phyloP scores from a whole-genome alignment of 1,284 basidiomycete species.

The Rhodofomes roseus region DNA sequence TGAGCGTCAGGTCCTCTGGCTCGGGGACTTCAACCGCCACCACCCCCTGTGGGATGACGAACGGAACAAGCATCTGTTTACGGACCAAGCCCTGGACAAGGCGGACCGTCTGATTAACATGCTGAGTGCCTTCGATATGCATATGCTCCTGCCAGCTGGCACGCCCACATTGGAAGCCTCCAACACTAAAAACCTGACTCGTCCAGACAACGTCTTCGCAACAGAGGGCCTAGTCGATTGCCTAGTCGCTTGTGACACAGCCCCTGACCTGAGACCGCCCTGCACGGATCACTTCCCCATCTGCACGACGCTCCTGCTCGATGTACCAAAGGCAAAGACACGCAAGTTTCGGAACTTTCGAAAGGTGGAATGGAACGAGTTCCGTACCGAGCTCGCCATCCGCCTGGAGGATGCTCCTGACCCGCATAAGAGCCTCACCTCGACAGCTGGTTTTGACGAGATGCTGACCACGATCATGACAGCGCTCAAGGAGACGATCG shows the following conservation, averaged over 20 bases:
- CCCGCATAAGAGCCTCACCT: constrained; percentile 9
- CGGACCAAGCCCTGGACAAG: constrained; percentile 5
- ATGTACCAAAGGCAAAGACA: constrained; percentile 6
- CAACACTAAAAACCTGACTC: constrained; percentile 25
- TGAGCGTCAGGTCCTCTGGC: neutral
- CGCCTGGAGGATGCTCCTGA: neutral
- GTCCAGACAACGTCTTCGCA: constrained; percentile 34
- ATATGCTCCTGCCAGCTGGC: constrained; percentile 25
- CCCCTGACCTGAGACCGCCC: constrained; percentile 10
- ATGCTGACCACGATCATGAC: constrained; percentile 11
- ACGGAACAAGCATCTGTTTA: constrained; percentile 35
- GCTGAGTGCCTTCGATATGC: constrained; percentile 15
- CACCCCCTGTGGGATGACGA: constrained; percentile 43
- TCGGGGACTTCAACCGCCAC: constrained; percentile 48
- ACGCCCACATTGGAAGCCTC: constrained; percentile 27
- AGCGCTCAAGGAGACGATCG: constrained; percentile 17
- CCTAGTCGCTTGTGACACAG: constrained; percentile 18
- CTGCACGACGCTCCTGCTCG: constrained; percentile 8
- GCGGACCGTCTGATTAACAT: constrained; percentile 23
- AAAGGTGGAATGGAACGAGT: constrained; percentile 21
- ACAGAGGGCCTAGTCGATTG: constrained; percentile 7
- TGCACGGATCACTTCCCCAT: constrained; percentile 29
- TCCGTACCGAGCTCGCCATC: constrained; percentile 12
- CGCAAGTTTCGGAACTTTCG: constrained; percentile 18
- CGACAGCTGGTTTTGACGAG: constrained; percentile 7